Evolutionary conservation across 1,284 basidiomycete genomes (phyloP).

Genomic region (Cronartium ribicola): DNA sequence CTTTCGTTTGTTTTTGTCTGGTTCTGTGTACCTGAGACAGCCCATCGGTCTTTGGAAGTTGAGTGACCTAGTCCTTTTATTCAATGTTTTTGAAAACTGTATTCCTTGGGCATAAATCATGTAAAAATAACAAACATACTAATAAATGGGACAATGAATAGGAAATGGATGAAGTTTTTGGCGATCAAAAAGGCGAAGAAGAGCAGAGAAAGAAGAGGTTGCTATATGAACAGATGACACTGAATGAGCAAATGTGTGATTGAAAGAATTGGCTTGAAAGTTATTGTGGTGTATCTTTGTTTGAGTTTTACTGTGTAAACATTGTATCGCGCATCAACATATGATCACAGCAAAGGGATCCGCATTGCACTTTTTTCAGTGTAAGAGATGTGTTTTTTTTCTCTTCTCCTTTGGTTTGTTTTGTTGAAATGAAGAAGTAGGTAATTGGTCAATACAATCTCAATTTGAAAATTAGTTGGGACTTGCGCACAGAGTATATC

Average conservation of each 20-base stretch:
- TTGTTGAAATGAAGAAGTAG: no score
- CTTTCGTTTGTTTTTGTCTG: conserved; percentile 41
- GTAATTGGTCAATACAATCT: no score
- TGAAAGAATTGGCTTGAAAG: no score
- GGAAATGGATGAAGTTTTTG: conserved; percentile 42
- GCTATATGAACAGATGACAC: conserved; percentile 4
- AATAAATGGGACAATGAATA: not conserved
- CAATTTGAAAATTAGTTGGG: no score
- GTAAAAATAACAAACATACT: not conserved
- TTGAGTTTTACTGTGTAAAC: no score
- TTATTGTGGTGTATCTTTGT: no score
- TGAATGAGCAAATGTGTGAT: conserved; percentile 8
- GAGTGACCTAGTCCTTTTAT: not conserved
- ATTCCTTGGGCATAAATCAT: not conserved
- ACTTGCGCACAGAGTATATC: no score
- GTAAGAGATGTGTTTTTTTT: no score
- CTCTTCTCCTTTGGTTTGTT: no score
- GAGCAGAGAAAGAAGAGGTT: conserved; percentile 17
- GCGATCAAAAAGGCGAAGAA: conserved; percentile 13
- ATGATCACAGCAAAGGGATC: no score
- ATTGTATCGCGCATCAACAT: no score
- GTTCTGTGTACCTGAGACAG: conserved; percentile 44
- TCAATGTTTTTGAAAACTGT: not conserved
- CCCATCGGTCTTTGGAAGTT: conserved; percentile 35
- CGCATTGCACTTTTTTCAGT: no score